Evolutionary conservation across 164 flowering plant genomes (phyloP).

Genomic region (Nelumbo lutea): DNA sequence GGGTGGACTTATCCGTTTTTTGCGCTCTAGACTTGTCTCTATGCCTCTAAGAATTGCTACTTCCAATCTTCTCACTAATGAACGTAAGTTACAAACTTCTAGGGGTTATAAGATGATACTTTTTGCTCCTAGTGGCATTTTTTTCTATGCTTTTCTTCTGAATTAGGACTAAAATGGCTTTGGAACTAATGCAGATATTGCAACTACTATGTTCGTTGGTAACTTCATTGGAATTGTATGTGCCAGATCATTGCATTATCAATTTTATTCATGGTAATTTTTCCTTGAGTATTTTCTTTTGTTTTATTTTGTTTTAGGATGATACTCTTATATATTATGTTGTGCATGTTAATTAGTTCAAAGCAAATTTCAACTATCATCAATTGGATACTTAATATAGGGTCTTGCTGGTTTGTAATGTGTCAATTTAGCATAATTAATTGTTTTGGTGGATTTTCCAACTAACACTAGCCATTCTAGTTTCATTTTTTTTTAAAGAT

Average conservation of each 20-base stretch:
- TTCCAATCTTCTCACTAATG: constrained; percentile 35
- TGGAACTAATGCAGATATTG: constrained; percentile 51
- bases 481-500: no score
- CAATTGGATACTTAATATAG: no score
- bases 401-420: no score
- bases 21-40: constrained; percentile 35
- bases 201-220: constrained; percentile 75
- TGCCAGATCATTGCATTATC: constrained; percentile 90
- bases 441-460: no score
- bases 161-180: constrained; percentile 8
- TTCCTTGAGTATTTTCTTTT: neutral
- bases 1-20: constrained; percentile 62
- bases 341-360: no score
- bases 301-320: no score
- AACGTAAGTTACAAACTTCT: constrained; percentile 46
- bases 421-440: no score
- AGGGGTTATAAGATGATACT: neutral
- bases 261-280: constrained; percentile 87
- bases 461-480: no score
- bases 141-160: constrained; percentile 1
- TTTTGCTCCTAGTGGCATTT: neutral
- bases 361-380: no score
- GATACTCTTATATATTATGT: no score
- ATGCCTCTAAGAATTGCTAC: constrained; percentile 26
- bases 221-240: constrained; percentile 88